These are phyloP conservation scores for Aureobasidium sp. DNA, from an alignment of 2,329 filamentous ascomycete genomes.

Conservation along the genomic window DNA sequence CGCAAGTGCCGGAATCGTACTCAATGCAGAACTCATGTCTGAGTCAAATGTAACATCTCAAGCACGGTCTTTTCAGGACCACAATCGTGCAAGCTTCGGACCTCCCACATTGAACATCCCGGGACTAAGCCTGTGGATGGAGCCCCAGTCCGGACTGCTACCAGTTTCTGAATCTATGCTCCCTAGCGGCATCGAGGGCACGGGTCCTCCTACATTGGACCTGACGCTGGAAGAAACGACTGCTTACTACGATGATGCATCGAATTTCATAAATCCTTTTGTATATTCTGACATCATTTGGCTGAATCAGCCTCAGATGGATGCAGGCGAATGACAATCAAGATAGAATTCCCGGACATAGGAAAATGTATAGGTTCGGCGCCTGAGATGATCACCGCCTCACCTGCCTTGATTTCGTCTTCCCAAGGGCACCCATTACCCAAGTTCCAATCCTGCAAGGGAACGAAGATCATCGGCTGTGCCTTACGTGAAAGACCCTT, in stretches of 20 bases:
- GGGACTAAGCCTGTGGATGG: too few relatives aligned
- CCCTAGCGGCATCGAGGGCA: not conserved
- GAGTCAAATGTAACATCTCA: too few relatives aligned
- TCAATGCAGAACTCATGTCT: too few relatives aligned
- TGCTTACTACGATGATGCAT: not conserved
- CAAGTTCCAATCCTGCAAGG: not conserved
- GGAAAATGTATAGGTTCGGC: not conserved
- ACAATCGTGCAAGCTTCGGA: too few relatives aligned
- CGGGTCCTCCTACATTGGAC: not conserved
- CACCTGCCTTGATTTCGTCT: not conserved
- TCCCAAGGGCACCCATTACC: not conserved
- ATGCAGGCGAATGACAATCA: not conserved
- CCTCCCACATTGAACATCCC: too few relatives aligned
- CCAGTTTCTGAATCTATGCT: too few relatives aligned
- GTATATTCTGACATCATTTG: too few relatives aligned
- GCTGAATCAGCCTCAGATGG: not conserved
- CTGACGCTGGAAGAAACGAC: not conserved
- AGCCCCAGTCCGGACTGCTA: too few relatives aligned
- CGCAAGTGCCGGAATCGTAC: too few relatives aligned
- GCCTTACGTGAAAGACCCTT: not conserved
- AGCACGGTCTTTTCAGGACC: too few relatives aligned
- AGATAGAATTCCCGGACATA: not conserved
- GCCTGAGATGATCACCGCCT: not conserved
- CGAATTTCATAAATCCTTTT: not conserved
- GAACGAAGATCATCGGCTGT: not conserved